phyloP scores from a whole-genome alignment of 2,329 filamentous ascomycete genomes.

The Fusarium sp. region DNA sequence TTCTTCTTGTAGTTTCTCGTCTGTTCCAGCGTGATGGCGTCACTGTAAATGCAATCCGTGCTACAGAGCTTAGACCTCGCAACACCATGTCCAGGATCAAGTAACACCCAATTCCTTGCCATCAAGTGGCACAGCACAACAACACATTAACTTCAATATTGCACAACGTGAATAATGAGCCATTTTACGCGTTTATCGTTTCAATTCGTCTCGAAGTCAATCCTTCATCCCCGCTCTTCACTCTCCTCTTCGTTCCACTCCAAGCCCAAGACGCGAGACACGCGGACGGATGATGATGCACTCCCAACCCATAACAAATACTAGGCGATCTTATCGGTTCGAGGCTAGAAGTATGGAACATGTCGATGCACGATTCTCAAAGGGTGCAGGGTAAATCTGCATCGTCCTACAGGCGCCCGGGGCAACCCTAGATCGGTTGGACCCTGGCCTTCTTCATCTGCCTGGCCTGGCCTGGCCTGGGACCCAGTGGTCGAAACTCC shows the following conservation, averaged over 20 bases:
- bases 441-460: not conserved
- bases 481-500: not conserved
- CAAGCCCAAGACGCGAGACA: not conserved
- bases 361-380: conserved; percentile 2
- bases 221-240: not conserved
- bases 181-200: not conserved
- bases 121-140: not conserved
- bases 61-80: not conserved
- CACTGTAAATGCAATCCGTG: not conserved
- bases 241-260: not conserved
- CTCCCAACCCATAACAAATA: not conserved
- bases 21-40: not conserved
- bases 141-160: not conserved
- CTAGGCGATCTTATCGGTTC: not conserved
- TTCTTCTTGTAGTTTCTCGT: not conserved
- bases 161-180: not conserved
- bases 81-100: not conserved
- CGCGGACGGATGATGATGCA: not conserved
- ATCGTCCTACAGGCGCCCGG: conserved; percentile 1
- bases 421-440: not conserved
- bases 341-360: conserved; percentile 1
- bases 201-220: not conserved
- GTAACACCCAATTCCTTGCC: not conserved
- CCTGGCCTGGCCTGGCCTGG: not conserved
- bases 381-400: not conserved